These are phyloP conservation scores for Yamadazyma blattariae DNA, from an alignment of 1,139 yeast genomes.

Conservation along the genomic window DNA sequence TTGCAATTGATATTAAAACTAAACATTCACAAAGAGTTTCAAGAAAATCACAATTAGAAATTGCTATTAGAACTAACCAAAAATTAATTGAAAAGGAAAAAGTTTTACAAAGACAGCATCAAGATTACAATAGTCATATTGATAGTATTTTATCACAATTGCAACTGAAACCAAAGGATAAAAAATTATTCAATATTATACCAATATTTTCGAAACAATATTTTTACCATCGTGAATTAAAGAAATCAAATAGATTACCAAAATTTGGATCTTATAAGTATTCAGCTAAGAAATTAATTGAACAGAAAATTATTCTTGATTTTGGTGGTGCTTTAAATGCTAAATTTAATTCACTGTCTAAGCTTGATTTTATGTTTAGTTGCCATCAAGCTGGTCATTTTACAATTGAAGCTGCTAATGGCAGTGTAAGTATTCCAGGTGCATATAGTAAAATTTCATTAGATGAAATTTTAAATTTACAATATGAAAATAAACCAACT, in stretches of 20 bases:
- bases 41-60: conserved; percentile 59
- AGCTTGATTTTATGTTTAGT: conserved; percentile 70
- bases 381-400: conserved; percentile 75
- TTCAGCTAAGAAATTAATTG: conserved; percentile 71
- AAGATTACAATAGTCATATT: conserved; percentile 67
- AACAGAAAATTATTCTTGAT: conserved; percentile 64
- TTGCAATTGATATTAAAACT: conserved; percentile 80
- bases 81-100: conserved; percentile 61
- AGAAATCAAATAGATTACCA: conserved; percentile 65
- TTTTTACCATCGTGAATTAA: conserved; percentile 71
- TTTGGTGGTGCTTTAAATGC: conserved; percentile 49
- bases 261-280: conserved; percentile 83
- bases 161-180: conserved; percentile 55
- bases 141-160: conserved; percentile 62
- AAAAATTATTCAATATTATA: conserved; percentile 48
- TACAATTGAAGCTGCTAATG: conserved; percentile 59
- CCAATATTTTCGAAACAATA: conserved; percentile 77
- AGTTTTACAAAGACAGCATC: conserved; percentile 58
- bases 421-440: conserved; percentile 46
- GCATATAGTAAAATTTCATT: conserved; percentile 54
- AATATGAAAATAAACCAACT: conserved; percentile 54
- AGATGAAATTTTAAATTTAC: conserved; percentile 68
- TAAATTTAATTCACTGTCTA: conserved; percentile 51
- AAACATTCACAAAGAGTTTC: conserved; percentile 68
- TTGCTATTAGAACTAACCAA: conserved; percentile 57